Base-by-base conservation (phyloP, 2,329 filamentous ascomycete genomes). In the Pseudogymnoascus sp. region DNA sequence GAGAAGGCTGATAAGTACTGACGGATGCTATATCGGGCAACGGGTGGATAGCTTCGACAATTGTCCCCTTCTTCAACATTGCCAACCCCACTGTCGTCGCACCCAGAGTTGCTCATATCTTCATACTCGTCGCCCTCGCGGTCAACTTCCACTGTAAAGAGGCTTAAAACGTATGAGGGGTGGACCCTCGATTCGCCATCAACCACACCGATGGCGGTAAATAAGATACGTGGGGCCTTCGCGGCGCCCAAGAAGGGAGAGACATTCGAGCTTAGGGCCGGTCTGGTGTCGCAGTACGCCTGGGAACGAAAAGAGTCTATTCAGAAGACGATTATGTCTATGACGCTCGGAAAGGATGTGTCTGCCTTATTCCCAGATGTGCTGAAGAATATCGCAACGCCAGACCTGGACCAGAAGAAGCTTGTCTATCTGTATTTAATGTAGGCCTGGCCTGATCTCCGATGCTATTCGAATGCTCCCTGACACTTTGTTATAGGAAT, bases 311-410 rank as follows among this genome's bases (percentile, higher is more conserved):
- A 99, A 78, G 95, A 99, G 81, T 90, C 95, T 23, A 99, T 99
- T 71, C 95, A 99, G 76, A 97, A 96, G 83, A 99, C 95, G 68
- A 99, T 99, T 79, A 97, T 97, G 93, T 93, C 95, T 75, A 99
- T 99, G 95, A 99, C 95, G 1, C 77, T 99, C 71, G 95, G 95
- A 76, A 99, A 99, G 78, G 95, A 99, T 78, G 95, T 99, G 65
- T 99, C 95, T 62, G 90, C 93, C 64, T 81, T 99, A 68, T 99
- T 99, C 75, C 95, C 95, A 1, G 95, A 99, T 74, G 95, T 99
- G 35, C 81, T 99, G 68, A 99, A 99, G 83, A 99, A 99, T 74
- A 99, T 99, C 77, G 95, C 95, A 64, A 99, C 95, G 1, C 82
- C 79, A 53, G 95, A 99, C 73, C 79, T 99, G 67, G 95, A 99